Base-by-base conservation (phyloP, 2,329 filamentous ascomycete species). In the Cercospora sp. region DNA sequence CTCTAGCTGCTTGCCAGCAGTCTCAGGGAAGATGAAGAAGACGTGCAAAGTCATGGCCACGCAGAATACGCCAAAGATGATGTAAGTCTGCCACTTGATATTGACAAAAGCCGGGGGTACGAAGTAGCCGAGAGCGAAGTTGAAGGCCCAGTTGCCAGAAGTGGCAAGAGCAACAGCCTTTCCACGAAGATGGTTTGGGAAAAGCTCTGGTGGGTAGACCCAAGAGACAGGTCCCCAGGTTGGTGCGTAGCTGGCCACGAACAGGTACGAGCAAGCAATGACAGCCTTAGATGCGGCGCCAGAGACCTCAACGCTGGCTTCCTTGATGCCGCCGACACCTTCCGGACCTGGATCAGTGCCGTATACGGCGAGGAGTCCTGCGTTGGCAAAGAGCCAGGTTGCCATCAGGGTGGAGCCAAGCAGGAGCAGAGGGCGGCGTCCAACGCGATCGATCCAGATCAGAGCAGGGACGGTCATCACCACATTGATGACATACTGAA, bases 401-500 rank as follows among this genome's bases (percentile, higher is more conserved):
- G 76, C 76, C 90, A 92, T 92, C 49, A 90, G 80, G 49, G 85
- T 80, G 3, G 89, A 86, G 55, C 90, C 90, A 26, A 88, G 77
- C n/a, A 92, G 81, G 30, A 93, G 82, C 2, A 89, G 87, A 2
- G 82, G 82, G 45, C 90, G 91, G 70, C 91, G 90, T 55, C 92
- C 92, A 88, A 89, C 92, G 62, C 85, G 83, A 73, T 95, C 91
- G 74, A 94, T 86, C 81, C 83, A 94, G 66, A 94, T 80, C 16
- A 94, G 84, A 0, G 91, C 91, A 0, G 91, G 90, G 2, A 94
- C 78, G 0, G 92, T 94, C 88, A 92, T 91, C 63, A 66, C 57
- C 1, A 94, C 91, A 78, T 94, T 94, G 82, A 94, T 87, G 73
- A 93, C 85, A 77, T 91, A 92, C 76, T 91, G 88, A 70, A 92